These are phyloP conservation scores for Neurospora hispaniola DNA, from an alignment of 495 filamentous ascomycete genomes.

Conservation along the genomic window DNA sequence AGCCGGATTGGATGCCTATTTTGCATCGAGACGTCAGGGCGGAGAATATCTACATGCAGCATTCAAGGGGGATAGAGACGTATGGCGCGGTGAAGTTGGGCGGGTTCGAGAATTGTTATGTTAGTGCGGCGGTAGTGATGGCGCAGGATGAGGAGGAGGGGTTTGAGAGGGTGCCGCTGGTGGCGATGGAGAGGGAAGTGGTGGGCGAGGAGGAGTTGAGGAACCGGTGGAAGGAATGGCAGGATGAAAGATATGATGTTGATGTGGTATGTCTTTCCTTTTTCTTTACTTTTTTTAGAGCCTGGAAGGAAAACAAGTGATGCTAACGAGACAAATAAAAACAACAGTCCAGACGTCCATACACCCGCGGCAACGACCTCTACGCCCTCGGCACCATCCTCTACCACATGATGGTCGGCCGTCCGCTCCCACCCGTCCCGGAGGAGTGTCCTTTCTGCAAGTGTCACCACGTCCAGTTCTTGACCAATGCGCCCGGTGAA, in stretches of 20 bases:
- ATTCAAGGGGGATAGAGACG: conserved; percentile 33
- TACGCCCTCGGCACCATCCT: conserved; percentile 26
- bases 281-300: neutral
- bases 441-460: conserved; percentile 20
- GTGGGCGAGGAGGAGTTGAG: neutral
- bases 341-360: conserved; percentile 15
- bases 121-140: neutral
- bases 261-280: conserved; percentile 2
- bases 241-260: neutral
- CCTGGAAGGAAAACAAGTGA: neutral
- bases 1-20: conserved; percentile 34
- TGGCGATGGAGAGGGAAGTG: neutral
- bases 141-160: conserved; percentile 22
- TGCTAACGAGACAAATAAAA: neutral
- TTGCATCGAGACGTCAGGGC: conserved; percentile 33
- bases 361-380: conserved; percentile 23
- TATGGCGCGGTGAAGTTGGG: conserved; percentile 41
- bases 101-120: conserved; percentile 22
- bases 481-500: neutral
- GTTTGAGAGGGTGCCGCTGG: neutral
- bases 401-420: conserved; percentile 30
- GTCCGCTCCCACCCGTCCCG: conserved; percentile 4
- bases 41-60: conserved; percentile 33
- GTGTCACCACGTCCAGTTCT: conserved; percentile 11
- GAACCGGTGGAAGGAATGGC: conserved; percentile 2